These are phyloP conservation scores for Carpinus fangiana DNA, from an alignment of 306 rosid species.

Conservation along the genomic window DNA sequence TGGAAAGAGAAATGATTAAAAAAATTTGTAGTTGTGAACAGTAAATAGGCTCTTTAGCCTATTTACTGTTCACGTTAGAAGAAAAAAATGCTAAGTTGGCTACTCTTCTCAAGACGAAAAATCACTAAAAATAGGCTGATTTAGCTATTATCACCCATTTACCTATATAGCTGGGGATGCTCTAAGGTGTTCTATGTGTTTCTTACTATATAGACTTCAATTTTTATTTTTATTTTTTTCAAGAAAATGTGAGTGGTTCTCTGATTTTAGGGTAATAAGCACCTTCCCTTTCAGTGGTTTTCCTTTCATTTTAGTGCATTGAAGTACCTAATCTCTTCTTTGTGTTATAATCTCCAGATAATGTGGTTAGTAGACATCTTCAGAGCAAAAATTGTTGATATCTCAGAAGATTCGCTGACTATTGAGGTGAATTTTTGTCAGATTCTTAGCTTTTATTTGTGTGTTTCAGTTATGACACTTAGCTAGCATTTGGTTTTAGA, in stretches of 20 bases:
- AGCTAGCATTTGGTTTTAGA: conserved; percentile 6
- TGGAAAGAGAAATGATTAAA: too few relatives aligned
- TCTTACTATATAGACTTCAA: background rate
- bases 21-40: too few relatives aligned
- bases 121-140: too few relatives aligned
- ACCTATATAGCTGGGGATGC: too few relatives aligned
- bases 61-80: too few relatives aligned
- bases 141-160: too few relatives aligned
- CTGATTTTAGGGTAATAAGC: background rate
- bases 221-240: background rate
- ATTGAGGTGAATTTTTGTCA: conserved; percentile 46
- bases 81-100: too few relatives aligned
- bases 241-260: background rate
- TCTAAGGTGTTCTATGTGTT: background rate
- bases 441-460: background rate
- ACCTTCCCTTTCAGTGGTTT: background rate
- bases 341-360: conserved; percentile 39
- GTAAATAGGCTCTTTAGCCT: too few relatives aligned
- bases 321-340: conserved; percentile 4
- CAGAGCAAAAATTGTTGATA: conserved; percentile 57
- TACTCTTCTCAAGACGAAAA: too few relatives aligned
- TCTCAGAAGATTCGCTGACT: conserved; percentile 48
- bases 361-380: conserved; percentile 64
- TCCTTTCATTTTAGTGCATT: conserved; percentile 10
- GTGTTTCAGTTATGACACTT: background rate